Base-by-base conservation (phyloP, 139 green algal genomes). In the Volvox reticuliferus region DNA sequence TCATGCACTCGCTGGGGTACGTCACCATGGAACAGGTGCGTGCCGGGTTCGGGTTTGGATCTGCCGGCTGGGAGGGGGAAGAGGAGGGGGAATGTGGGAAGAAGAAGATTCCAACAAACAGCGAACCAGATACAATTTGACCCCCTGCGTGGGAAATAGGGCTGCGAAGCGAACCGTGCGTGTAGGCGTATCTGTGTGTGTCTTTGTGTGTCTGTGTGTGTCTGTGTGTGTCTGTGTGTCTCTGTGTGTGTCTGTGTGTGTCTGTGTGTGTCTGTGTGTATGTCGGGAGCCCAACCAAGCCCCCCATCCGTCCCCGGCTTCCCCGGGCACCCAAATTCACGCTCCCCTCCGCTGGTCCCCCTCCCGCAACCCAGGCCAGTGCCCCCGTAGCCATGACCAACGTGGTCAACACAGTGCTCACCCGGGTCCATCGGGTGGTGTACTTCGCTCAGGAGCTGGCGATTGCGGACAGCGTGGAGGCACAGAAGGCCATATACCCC, bases 1-100 rank as follows among this genome's bases (percentile, higher is more conserved):
- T 93, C 20, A 90, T 90, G 86, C 86, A 90, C 75, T 90, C 86
- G 73, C 86, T 90, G 75, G 86, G 86, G 18, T 90, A 90, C 61
- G 86, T 90, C 21, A 85, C 33, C 30, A 84, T 90, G 86, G 86
- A 84, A 30, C 50, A 90, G 85, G 85, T 89, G 85, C 22, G 84
- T 2, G 37, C 44, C 44, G 9, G 5, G 9, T 55, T 55, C 9
- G 44, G 44, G 9, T 55, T 55, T 9, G 9, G 44, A 55, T 9
- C 44, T 55, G 44, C 5, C 9, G 44, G 5, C 9, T 55, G 44
- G 44, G 44, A 55, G 9, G 44, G 44, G 44, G 9, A 9, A 55
- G 44, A 55, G 44, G 44, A 55, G 44, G 44, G 44, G 44, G 9
- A 55, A 55, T 55, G 44, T 55, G 44, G 44, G 9, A 55, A 55